These are phyloP conservation scores for Lachancea lanzarotensis DNA, from an alignment of 805 yeast species.

Conservation along the genomic window DNA sequence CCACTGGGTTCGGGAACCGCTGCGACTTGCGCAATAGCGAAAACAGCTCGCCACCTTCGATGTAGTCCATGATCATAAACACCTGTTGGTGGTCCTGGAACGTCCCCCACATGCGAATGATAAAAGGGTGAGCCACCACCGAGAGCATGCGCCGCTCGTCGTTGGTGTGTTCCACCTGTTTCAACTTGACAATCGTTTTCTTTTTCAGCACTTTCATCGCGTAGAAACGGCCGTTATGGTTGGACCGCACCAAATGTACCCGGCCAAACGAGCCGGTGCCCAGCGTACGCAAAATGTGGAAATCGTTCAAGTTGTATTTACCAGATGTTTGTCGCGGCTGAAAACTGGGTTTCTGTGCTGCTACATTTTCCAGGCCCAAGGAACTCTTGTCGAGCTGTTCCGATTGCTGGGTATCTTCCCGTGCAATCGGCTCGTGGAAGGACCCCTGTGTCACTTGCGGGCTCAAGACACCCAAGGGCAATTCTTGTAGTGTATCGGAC, in stretches of 20 bases:
- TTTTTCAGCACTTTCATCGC: slow-evolving; percentile 91
- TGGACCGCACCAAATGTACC: slow-evolving; percentile 80
- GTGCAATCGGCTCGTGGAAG: background rate
- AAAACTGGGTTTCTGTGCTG: background rate
- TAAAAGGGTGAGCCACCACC: slow-evolving; percentile 82
- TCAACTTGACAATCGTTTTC: slow-evolving; percentile 82
- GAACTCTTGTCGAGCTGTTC: slow-evolving; percentile 1
- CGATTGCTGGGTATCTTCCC: background rate
- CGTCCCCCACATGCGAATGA: slow-evolving; percentile 95
- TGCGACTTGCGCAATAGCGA: slow-evolving; percentile 80
- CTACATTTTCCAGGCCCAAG: slow-evolving; percentile 1
- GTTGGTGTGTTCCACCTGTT: slow-evolving; percentile 93
- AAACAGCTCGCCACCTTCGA: slow-evolving; percentile 93
- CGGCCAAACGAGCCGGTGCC: slow-evolving; percentile 97
- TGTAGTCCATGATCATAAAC: slow-evolving; percentile 94
- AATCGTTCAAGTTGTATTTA: slow-evolving; percentile 73
- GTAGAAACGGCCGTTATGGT: slow-evolving; percentile 85
- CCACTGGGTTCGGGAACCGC: slow-evolving; percentile 91
- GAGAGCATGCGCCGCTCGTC: slow-evolving; percentile 89
- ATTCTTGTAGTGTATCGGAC: background rate
- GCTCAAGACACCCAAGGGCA: slow-evolving; percentile 1
- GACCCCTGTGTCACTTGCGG: background rate
- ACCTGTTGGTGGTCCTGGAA: slow-evolving; percentile 80
- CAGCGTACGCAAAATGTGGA: slow-evolving; percentile 76
- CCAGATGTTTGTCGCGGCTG: slow-evolving; percentile 38